Evolutionary conservation across 805 yeast genomes (phyloP), one percentile per base, ranked within the genome.

Genomic region (Pichia cephalocereana): DNA sequence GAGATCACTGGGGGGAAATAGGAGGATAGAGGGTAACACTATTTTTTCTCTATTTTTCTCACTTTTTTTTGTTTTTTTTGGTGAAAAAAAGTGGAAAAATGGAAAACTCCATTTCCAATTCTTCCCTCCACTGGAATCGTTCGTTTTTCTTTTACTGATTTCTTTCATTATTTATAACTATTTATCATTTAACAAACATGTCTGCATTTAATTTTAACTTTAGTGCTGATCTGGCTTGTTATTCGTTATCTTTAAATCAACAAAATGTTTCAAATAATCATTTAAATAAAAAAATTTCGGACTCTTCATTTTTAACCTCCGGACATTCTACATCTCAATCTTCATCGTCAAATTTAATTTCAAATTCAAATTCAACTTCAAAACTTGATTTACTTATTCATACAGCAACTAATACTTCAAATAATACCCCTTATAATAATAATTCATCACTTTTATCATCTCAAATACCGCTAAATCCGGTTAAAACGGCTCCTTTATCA

Each of bases 381-480:
- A 63, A 62, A 44, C 32, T 63, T 18, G 67, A 63, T 36, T 45
- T 63, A 12, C 50, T 63, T 8, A 60, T 63, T 45, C 64, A 62
- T 39, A 63, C 67, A 6, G 67, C 26, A 23, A 23, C 26, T 23
- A 23, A 23, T 23, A 23, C 67, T 1, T 56, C 65, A 4, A 47
- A 51, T 8, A 50, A 50, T 37, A 27, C 50, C 12, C 48, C 53
- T 12, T 44, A 49, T 8, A 30, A 44, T 38, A 34, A 39, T 9
- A 45, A 46, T n/a, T 31, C 48, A 15, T 38, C 40, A 10, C 18
- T 31, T 9, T 40, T 30, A 23, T 6, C 38, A 14, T 17, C 32
- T 30, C 14, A 30, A 30, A 30, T 6, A 10, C 32, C 10, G 10
- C 14, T 7, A 18, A 12, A 4, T 30, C 32, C 32, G 32, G 14